Conservation (phyloP, 73 alveolate genomes). For the Tetrahymena elliotti region DNA sequence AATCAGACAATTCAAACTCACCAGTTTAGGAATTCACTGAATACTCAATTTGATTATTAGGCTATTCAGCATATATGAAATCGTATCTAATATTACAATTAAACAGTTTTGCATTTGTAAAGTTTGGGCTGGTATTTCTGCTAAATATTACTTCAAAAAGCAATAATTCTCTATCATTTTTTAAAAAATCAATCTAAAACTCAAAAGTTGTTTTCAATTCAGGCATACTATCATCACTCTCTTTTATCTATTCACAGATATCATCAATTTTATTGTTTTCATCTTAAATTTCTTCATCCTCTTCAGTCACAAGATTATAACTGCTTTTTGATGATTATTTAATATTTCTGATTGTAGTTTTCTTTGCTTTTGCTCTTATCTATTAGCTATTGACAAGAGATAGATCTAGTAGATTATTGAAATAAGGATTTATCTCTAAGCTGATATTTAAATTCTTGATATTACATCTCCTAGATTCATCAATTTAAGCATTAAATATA, state of each 20-base stretch:
- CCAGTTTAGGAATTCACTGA: background rate
- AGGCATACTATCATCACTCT: background rate
- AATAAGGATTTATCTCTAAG: background rate
- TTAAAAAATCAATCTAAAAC: background rate
- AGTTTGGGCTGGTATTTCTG: background rate
- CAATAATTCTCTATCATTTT: background rate
- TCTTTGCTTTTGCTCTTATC: background rate
- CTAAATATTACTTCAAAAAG: background rate
- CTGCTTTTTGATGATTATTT: background rate
- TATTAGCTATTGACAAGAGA: background rate
- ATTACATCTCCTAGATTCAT: background rate
- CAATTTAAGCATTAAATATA: background rate
- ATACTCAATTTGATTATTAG: background rate
- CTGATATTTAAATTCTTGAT: background rate
- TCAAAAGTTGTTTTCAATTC: background rate
- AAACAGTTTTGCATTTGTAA: background rate
- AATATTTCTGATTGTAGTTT: background rate
- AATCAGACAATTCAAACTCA: background rate
- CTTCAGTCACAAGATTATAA: background rate
- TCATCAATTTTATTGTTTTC: background rate
- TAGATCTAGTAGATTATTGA: background rate
- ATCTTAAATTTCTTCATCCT: background rate
- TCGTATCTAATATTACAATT: background rate
- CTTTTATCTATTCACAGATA: no score
- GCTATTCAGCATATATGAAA: background rate